Base-by-base conservation (phyloP, 2,329 filamentous ascomycete species). In the Colletotrichum nymphaeae region DNA sequence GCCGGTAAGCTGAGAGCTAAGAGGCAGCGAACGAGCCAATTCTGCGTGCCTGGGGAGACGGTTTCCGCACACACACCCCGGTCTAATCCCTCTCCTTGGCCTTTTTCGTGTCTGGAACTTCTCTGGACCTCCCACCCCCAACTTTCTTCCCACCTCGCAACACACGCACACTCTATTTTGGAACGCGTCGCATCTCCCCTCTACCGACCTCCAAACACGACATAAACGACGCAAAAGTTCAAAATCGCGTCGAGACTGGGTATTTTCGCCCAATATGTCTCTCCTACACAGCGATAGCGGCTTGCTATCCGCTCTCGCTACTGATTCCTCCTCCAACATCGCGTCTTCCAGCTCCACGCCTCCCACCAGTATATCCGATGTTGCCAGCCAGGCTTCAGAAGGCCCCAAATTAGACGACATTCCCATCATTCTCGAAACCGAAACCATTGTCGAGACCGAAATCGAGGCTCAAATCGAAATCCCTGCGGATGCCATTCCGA, bases 331-430 rank as follows among this genome's bases (percentile, higher is more conserved):
- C 63, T 87, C 84, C 78, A 82, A 88, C 77, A 83, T 88, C 85
- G 88, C 88, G 84, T 90, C 88, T 63, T 84, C 86, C 30, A 88
- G 85, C 77, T 92, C 90, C 24, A 93, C 92, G 70, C 92, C 92
- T 59, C 90, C 91, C 28, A 93, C 92, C 62, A 93, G 90, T 76
- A 84, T 92, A 76, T 89, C 88, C 78, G 92, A 93, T 80, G 87
- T 85, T 77, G 86, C 85, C 73, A 93, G 91, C 82, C 84, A 91
- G 69, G 85, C 86, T 67, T 89, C 88, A 53, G 82, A 83, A 64
- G 75, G 80, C 42, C 80, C 82, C 42, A 85, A 84, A 74, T 81
- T 82, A 76, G 83, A 77, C 63, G 75, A 72, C 12, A 64, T 74
- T n/a, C 75, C 73, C 19, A 72, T 75, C 32, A 69, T 72, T 63